These are phyloP conservation scores for Filobasidium wieringae DNA, from an alignment of 768 basidiomycete species.

Conservation along the genomic window DNA sequence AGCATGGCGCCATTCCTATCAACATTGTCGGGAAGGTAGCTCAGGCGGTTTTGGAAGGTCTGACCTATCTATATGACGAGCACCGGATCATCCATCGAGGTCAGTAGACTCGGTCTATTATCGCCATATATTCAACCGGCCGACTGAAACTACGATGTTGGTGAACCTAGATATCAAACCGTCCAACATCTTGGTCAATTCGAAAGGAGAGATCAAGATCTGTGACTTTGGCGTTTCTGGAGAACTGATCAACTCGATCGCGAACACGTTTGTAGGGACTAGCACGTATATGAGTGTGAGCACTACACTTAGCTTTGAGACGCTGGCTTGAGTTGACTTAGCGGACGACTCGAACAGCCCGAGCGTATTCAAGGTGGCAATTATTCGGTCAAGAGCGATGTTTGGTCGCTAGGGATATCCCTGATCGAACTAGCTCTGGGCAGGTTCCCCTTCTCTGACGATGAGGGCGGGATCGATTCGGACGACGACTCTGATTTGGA, in stretches of 20 bases:
- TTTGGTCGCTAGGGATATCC: constrained; percentile 96
- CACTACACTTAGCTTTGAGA: not conserved
- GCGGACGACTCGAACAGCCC: constrained; percentile 49
- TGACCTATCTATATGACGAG: constrained; percentile 91
- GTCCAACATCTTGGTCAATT: constrained; percentile 92
- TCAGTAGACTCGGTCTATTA: constrained; percentile 41
- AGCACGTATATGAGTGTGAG: constrained; percentile 98
- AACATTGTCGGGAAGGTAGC: constrained; percentile 87
- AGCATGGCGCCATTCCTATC: constrained; percentile 83
- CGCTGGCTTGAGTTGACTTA: not conserved
- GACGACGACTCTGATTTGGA: constrained; percentile 15
- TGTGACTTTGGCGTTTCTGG: constrained; percentile 99
- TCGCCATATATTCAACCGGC: not conserved
- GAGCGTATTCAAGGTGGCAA: constrained; percentile 98
- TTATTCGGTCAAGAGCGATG: constrained; percentile 97
- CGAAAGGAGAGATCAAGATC: constrained; percentile 90
- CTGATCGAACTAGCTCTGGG: constrained; percentile 93
- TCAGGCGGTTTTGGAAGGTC: constrained; percentile 82
- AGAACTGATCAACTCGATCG: constrained; percentile 95
- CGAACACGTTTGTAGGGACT: constrained; percentile 97
- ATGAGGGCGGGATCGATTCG: constrained; percentile 14
- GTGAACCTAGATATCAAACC: constrained; percentile 90
- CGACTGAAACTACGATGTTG: not conserved
- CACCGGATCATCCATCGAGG: constrained; percentile 89
- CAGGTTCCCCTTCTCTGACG: constrained; percentile 78